Evolutionary conservation across 2,329 filamentous ascomycete genomes (phyloP), one percentile per base, ranked within the genome.

Genomic region (Ophiosphaerella narmari): DNA sequence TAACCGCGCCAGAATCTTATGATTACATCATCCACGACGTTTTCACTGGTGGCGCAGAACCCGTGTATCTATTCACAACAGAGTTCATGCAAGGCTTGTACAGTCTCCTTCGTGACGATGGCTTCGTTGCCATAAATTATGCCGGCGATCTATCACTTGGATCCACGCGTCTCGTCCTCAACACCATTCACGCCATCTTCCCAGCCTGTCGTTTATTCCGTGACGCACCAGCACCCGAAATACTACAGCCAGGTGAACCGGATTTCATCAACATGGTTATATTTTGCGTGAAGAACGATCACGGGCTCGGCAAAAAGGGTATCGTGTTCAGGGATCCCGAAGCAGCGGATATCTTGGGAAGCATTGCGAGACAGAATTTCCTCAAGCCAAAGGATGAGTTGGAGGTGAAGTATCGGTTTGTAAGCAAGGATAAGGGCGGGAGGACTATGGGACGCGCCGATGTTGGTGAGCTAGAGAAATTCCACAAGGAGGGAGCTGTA

Each of bases 11-110:
- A 9, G 51, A 43, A 23, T 78, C 78, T 24, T 99, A 88, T 71
- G 88, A 97, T 75, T 97, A 96, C 77, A 94, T 99, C 66, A 82
- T 99, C 46, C 94, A 99, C 72, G 94, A 99, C 62, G 94, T 99
- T 21, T 99, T 99, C 72, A 99, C 94, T 0, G 94, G 94, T 21
- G 94, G 94, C 44, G 92, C 91, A 0, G 94, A 97, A 72, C 94
- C 94, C 0, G 85, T 92, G 2, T 80, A 86, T 7, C 83, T 99
- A 7, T 99, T 99, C 74, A 97, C 92, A 0, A 73, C 86, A 5
- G 88, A 94, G 62, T 97, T 99, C 65, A 75, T 99, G 37, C 74
- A 82, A 44, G 85, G 87, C 5, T 78, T 99, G 1, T 77, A 84
- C 57, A 72, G 80, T 4, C 81, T 97, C 6, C 79, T 99, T 39